Evolutionary conservation across 805 yeast species (phyloP), one percentile per base, ranked within the genome.

Genomic region (Wickerhamomyces silvicola): DNA sequence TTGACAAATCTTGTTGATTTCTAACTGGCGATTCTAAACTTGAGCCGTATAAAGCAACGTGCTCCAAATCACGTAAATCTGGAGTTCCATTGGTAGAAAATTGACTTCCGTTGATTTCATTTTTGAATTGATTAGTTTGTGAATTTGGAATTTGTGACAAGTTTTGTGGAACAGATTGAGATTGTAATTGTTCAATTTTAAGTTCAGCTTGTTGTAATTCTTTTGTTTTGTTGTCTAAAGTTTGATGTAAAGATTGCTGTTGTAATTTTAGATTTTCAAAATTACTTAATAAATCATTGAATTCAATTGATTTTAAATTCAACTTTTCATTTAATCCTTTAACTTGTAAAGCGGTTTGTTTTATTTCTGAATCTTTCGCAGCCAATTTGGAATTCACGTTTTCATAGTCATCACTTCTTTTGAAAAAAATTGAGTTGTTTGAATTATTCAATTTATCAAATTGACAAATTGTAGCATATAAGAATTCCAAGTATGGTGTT

Each of bases 401-500:
- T 19, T 44, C 42, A 14, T 34, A 29, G 15, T 30, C 33, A 15
- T 39, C 41, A 30, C 30, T 41, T 45, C 44, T 54, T 43, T 40
- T 54, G 42, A 44, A 51, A 40, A 36, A 37, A 13, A 40, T 43
- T 24, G 40, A 55, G 15, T 30, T 22, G 6, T 36, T 38, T 19
- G 43, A 41, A 23, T 41, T 43, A 39, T 61, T 59, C 33, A 52
- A 39, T 28, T 56, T 39, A 17, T 60, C 68, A 33, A 64, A 69
- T 52, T 81, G 88, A 41, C 83, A 76, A 64, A 81, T 62, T 33
- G 78, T 70, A 3, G 95, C 86, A 53, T 85, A 88, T 36, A 85
- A 60, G 45, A 84, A 84, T 59, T 88, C 97, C 54, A 88, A 65
- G 54, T 88, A 88, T 2, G 97, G 96, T 1, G 96, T 85, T 53